Conservation (phyloP, 441 rosid species). For the Pelargonium citronellum region DNA sequence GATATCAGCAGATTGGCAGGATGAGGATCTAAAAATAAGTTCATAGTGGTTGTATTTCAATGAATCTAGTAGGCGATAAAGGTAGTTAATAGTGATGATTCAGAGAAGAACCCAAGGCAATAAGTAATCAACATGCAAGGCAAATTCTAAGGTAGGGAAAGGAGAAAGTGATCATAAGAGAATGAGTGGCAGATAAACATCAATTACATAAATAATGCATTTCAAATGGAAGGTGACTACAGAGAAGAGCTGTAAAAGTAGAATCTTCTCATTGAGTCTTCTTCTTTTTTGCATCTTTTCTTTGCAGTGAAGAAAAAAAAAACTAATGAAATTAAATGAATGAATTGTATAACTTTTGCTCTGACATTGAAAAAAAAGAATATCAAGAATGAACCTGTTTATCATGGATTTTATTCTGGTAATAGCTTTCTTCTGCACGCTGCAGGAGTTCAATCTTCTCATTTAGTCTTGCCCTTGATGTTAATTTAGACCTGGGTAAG, state of each 20-base stretch:
- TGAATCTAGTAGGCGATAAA: not conserved
- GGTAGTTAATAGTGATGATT: not conserved
- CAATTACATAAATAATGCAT: too few species aligned
- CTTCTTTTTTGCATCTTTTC: too few species aligned
- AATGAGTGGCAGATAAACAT: too few species aligned
- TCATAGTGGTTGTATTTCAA: not conserved
- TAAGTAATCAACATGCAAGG: too few species aligned
- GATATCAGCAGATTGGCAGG: slow-evolving; percentile 6
- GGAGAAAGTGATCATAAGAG: too few species aligned
- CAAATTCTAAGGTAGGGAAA: too few species aligned
- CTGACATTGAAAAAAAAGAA: not conserved
- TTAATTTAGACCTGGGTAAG: slow-evolving; percentile 39
- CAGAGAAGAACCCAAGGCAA: too few species aligned
- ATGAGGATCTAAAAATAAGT: slow-evolving; percentile 3
- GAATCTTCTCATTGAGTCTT: too few species aligned
- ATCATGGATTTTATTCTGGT: slow-evolving; percentile 33
- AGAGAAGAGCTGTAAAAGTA: slow-evolving; percentile 1
- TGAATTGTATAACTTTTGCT: slow-evolving; percentile 2
- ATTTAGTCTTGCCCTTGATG: slow-evolving; percentile 46
- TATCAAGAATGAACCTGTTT: slow-evolving; percentile 49
- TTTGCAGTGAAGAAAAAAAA: not conserved
- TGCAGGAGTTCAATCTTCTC: slow-evolving; percentile 66
- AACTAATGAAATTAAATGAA: not conserved
- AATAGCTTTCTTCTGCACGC: slow-evolving; percentile 66
- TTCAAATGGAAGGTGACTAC: too few species aligned